These are phyloP conservation scores for Akanthomyces lecanii DNA, from an alignment of 2,329 filamentous ascomycete species.

Conservation along the genomic window DNA sequence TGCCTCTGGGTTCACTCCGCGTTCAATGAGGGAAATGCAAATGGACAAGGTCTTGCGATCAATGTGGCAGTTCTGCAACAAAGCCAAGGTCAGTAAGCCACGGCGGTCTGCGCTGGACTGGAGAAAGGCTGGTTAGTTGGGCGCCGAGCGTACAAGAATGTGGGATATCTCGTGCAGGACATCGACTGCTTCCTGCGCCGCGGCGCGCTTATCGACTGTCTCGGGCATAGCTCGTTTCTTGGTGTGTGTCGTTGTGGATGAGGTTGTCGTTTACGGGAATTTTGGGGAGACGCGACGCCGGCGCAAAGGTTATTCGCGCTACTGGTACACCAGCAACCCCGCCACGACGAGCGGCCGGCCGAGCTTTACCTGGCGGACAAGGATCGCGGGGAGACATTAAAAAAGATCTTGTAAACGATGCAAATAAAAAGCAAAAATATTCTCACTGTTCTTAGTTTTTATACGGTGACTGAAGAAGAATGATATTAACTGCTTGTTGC, in stretches of 20 bases:
- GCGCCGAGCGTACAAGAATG: conserved; percentile 62
- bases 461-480: no score
- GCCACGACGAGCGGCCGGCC: neutral
- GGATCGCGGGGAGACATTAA: neutral
- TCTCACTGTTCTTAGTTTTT: no score
- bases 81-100: neutral
- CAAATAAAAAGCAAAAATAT: no score
- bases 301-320: neutral
- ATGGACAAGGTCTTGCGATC: conserved; percentile 88
- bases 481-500: no score
- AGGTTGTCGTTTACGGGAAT: neutral
- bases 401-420: neutral
- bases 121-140: neutral
- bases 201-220: conserved; percentile 60
- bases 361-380: neutral
- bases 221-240: conserved; percentile 39
- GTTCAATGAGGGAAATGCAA: conserved; percentile 95
- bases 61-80: conserved; percentile 80
- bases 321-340: neutral
- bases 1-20: conserved; percentile 93
- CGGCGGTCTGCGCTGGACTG: neutral
- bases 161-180: conserved; percentile 83
- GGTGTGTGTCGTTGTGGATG: no score
- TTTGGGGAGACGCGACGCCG: neutral
- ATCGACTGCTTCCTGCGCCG: conserved; percentile 77